Evolutionary conservation across 257 asterid species (phyloP).

Genomic region (Salvia rosmarinus): DNA sequence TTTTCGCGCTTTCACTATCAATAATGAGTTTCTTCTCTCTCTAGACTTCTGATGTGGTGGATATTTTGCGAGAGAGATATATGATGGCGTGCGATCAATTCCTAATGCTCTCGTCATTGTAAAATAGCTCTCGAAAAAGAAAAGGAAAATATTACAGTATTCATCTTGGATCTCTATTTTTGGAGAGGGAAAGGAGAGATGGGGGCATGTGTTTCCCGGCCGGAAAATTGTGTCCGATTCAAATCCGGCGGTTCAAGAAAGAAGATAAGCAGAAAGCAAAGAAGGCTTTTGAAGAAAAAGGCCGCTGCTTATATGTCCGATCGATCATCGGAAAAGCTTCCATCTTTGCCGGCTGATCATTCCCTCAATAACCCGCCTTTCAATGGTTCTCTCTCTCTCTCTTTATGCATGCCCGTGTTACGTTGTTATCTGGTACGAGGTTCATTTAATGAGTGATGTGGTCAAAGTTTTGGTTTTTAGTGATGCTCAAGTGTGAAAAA

Average conservation of each 20-base stretch:
- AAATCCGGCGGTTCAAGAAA: constrained; percentile 47
- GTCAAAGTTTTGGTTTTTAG: constrained; percentile 19
- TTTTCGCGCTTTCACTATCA: constrained; percentile 45
- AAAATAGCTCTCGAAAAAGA: neutral
- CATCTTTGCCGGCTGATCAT: constrained; percentile 65
- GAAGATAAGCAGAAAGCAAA: constrained; percentile 55
- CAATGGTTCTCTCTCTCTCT: constrained; percentile 49
- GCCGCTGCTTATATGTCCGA: constrained; percentile 55
- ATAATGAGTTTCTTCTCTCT: constrained; percentile 32
- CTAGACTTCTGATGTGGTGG: constrained; percentile 40
- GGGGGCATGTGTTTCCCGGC: constrained; percentile 92
- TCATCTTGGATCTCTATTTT: constrained; percentile 1
- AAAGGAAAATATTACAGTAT: neutral
- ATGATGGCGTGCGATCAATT: constrained; percentile 13
- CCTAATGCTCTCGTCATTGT: constrained; percentile 6
- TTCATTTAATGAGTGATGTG: neutral
- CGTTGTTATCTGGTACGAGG: constrained; percentile 6
- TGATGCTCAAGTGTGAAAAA: constrained; percentile 21
- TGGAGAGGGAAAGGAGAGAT: constrained; percentile 41
- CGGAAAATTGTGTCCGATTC: constrained; percentile 61
- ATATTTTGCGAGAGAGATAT: constrained; percentile 28
- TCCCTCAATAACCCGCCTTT: constrained; percentile 54
- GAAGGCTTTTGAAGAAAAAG: constrained; percentile 49
- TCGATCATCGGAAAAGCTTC: constrained; percentile 56
- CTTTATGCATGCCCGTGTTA: neutral